Conservation (phyloP, 2,329 filamentous ascomycete species). For the Aureobasidium pullulans region DNA sequence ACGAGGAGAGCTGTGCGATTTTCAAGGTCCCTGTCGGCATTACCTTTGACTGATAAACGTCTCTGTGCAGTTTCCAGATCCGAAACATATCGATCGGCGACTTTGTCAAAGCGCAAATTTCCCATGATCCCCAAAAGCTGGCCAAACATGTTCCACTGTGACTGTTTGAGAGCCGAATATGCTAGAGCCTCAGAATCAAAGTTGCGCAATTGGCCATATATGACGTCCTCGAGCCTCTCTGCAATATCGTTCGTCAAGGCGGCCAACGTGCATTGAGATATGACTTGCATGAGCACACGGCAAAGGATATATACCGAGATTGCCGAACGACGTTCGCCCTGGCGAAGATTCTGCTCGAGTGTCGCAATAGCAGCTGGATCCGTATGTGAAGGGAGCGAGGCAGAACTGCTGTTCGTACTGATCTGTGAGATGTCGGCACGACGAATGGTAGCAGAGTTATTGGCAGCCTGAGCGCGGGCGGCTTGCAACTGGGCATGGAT, state of each 20-base stretch:
- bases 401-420: constrained; percentile 15
- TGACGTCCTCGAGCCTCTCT: constrained; percentile 87
- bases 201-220: constrained; percentile 89
- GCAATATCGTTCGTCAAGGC: constrained; percentile 87
- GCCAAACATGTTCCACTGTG: constrained; percentile 93
- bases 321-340: constrained; percentile 71
- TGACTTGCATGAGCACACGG: constrained; percentile 86
- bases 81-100: constrained; percentile 71
- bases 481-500: constrained; percentile 24
- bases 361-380: constrained; percentile 16
- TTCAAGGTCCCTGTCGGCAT: constrained; percentile 62
- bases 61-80: constrained; percentile 74
- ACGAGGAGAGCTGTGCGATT: constrained; percentile 80
- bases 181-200: constrained; percentile 75
- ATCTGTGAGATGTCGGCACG: constrained; percentile 14
- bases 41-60: constrained; percentile 64
- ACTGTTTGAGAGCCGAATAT: constrained; percentile 73
- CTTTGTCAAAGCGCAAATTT: constrained; percentile 77
- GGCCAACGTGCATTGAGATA: constrained; percentile 76
- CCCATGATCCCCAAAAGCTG: constrained; percentile 95
- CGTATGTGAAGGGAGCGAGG: constrained; percentile 6
- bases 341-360: constrained; percentile 24
- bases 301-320: constrained; percentile 96
- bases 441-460: constrained; percentile 11
- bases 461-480: neutral